Evolutionary conservation across 1,284 basidiomycete genomes (phyloP).

Genomic region (Prillingera fragicola): DNA sequence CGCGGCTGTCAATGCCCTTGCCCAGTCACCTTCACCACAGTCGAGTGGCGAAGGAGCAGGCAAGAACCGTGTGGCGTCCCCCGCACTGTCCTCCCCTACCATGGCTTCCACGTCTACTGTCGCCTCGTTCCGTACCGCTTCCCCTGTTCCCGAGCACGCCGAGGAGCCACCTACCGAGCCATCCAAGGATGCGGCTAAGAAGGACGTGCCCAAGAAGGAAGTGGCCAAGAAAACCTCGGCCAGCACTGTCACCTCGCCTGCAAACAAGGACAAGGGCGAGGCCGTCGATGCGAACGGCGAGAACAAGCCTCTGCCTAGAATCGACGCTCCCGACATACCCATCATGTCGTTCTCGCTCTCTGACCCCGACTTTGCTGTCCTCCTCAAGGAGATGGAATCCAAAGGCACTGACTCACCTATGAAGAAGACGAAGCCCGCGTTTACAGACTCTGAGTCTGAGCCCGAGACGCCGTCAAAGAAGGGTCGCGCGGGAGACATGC

Average conservation of each 20-base stretch:
- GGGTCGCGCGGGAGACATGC: too few species aligned
- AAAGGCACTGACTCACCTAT: not conserved
- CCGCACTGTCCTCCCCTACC: too few species aligned
- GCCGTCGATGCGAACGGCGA: conserved; percentile 13
- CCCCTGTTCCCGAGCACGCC: too few species aligned
- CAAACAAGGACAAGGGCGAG: not conserved
- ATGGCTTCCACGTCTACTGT: too few species aligned
- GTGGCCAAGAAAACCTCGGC: not conserved
- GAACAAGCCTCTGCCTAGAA: too few species aligned
- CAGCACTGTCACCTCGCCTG: not conserved
- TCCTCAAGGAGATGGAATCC: conserved; percentile 41
- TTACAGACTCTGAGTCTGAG: not conserved
- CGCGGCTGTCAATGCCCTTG: too few species aligned
- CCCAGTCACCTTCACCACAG: too few species aligned
- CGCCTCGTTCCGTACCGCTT: too few species aligned
- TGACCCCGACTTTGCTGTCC: conserved; percentile 48
- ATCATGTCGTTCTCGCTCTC: conserved; percentile 47
- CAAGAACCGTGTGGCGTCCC: too few species aligned
- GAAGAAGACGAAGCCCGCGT: not conserved
- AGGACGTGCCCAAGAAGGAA: not conserved
- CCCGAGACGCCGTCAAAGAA: not conserved
- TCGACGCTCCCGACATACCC: conserved; percentile 42
- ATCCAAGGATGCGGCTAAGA: too few species aligned
- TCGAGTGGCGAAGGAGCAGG: too few species aligned
- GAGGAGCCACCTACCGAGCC: too few species aligned